Conservation (phyloP, 306 rosid species). For the Morella rubra region DNA sequence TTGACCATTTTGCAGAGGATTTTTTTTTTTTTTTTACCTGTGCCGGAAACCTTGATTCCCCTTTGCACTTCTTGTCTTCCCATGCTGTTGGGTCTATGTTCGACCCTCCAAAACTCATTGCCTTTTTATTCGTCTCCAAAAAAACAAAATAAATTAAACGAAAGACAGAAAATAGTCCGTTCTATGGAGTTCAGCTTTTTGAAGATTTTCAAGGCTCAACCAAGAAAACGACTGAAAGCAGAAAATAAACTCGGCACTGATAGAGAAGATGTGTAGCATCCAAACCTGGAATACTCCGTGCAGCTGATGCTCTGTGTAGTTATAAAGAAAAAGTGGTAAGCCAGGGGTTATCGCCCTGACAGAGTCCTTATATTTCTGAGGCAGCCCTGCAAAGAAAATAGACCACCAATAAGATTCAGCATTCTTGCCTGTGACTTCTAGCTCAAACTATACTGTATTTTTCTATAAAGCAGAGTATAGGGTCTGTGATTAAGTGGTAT, state of each 20-base stretch:
- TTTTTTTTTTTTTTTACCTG: constrained; percentile 6
- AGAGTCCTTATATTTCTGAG: constrained; percentile 37
- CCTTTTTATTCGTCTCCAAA: constrained; percentile 12
- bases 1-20: not conserved
- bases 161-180: not conserved
- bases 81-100: constrained; percentile 34
- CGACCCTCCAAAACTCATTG: constrained; percentile 35
- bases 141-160: not conserved
- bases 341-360: constrained; percentile 37
- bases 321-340: constrained; percentile 31
- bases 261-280: not conserved
- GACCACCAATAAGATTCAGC: not conserved
- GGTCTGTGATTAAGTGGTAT: no score
- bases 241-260: not conserved
- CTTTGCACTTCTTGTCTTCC: constrained; percentile 34
- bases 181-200: not conserved
- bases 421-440: not conserved
- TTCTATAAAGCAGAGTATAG: no score
- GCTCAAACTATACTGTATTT: not conserved
- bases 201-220: constrained; percentile 1
- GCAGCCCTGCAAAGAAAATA: constrained; percentile 23
- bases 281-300: constrained; percentile 37
- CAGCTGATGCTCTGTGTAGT: constrained; percentile 35
- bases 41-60: constrained; percentile 35
- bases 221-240: not conserved